Evolutionary conservation across 1,284 basidiomycete genomes (phyloP).

Genomic region (Ustilago xerochloae): DNA sequence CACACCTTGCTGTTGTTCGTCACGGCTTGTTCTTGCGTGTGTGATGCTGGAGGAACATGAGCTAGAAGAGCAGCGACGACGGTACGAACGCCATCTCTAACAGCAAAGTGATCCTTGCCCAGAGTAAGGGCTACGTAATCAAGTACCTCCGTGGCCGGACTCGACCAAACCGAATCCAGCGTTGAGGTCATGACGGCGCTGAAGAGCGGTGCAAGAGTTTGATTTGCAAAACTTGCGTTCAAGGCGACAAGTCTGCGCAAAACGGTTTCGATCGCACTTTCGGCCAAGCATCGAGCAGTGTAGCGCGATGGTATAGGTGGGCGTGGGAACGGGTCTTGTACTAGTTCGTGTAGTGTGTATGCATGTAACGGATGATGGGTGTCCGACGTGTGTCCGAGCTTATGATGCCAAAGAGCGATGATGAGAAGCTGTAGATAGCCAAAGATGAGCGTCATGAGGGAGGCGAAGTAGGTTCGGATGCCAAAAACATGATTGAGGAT

Average conservation of each 20-base stretch:
- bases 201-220: conserved; percentile 56
- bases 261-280: conserved; percentile 14
- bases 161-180: conserved; percentile 28
- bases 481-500: conserved; percentile 4
- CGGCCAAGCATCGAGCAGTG: neutral
- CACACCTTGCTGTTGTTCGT: conserved; percentile 36
- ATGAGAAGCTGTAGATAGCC: conserved; percentile 60
- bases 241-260: conserved; percentile 23
- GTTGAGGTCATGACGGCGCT: conserved; percentile 61
- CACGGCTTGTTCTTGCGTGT: no score
- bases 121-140: conserved; percentile 65
- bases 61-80: conserved; percentile 52
- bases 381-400: conserved; percentile 48
- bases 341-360: conserved; percentile 30
- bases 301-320: neutral
- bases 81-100: conserved; percentile 58
- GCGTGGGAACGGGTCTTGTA: conserved; percentile 19
- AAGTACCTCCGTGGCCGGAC: conserved; percentile 62
- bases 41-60: conserved; percentile 22
- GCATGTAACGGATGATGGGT: conserved; percentile 37
- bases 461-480: conserved; percentile 16
- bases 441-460: conserved; percentile 35
- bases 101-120: conserved; percentile 57
- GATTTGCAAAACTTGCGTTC: conserved; percentile 35
- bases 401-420: conserved; percentile 51